Conservation (phyloP, 768 basidiomycete species). For the Tylopilus rubrobrunneus region DNA sequence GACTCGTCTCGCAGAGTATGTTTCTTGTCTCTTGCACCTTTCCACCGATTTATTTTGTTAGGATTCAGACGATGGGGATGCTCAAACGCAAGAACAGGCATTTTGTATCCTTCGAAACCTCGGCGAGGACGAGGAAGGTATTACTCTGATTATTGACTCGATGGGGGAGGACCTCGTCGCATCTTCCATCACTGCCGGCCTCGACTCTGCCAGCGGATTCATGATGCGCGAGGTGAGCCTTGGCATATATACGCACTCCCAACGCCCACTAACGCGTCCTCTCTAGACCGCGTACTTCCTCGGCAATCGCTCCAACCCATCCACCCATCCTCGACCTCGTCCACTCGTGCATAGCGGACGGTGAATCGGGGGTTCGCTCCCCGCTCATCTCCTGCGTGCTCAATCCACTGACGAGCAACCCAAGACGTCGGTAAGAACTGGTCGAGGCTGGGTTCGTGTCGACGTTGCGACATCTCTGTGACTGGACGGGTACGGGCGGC, state of each 20-base stretch:
- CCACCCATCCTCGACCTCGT: conserved; percentile 50
- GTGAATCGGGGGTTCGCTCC: conserved; percentile 51
- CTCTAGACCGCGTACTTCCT: conserved; percentile 54
- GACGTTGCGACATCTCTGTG: conserved; percentile 41
- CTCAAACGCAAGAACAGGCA: conserved; percentile 65
- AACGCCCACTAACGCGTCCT: neutral
- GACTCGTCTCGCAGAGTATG: conserved; percentile 54
- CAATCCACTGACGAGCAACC: conserved; percentile 47
- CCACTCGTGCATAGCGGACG: conserved; percentile 54
- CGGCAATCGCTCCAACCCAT: conserved; percentile 65
- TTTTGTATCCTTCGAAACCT: conserved; percentile 65
- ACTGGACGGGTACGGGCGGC: conserved; percentile 27
- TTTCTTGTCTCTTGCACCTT: neutral
- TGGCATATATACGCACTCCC: neutral
- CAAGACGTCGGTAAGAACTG: conserved; percentile 35
- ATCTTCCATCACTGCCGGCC: conserved; percentile 41
- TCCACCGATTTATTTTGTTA: neutral
- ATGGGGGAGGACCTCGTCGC: conserved; percentile 45
- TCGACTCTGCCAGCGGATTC: conserved; percentile 51
- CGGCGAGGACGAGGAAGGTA: conserved; percentile 61
- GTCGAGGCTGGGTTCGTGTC: conserved; percentile 44
- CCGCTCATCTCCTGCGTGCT: conserved; percentile 60
- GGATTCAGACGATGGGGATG: conserved; percentile 48
- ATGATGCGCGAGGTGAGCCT: conserved; percentile 48
- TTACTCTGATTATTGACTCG: conserved; percentile 54